Conservation (phyloP, 345 rosid genomes). For the Acer saccharum region DNA sequence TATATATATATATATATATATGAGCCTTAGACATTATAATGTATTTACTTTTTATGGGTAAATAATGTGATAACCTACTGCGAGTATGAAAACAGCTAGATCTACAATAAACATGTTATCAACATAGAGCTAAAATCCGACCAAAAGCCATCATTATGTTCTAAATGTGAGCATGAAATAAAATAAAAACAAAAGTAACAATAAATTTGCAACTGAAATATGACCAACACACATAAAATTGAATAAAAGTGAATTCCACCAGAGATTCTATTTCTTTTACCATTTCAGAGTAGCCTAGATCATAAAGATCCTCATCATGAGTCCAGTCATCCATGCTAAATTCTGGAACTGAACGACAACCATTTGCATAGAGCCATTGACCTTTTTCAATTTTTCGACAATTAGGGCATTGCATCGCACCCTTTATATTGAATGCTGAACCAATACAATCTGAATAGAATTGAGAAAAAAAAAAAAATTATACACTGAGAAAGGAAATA, state of each 20-base stretch:
- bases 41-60: not conserved
- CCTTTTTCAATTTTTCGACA: constrained; percentile 98
- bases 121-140: not conserved
- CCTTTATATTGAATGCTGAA: constrained; percentile 95
- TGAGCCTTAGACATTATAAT: not conserved
- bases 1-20: not conserved
- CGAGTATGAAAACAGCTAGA: constrained; percentile 2
- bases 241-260: constrained; percentile 10
- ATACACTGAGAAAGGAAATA: not conserved
- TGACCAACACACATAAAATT: constrained; percentile 4
- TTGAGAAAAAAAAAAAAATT: constrained; percentile 21
- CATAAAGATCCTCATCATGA: constrained; percentile 89
- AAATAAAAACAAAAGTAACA: constrained; percentile 7
- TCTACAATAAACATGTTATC: not conserved
- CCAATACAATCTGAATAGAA: constrained; percentile 85
- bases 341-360: constrained; percentile 73
- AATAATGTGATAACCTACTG: not conserved
- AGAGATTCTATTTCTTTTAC: constrained; percentile 35
- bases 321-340: constrained; percentile 87
- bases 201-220: not conserved
- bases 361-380: constrained; percentile 94
- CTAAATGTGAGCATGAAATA: not conserved
- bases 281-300: constrained; percentile 81
- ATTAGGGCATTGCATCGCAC: constrained; percentile 98
- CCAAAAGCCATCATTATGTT: not conserved